Evolutionary conservation across 352 stramenopile genomes (phyloP).

Genomic region (Globisporangium emineosum): DNA sequence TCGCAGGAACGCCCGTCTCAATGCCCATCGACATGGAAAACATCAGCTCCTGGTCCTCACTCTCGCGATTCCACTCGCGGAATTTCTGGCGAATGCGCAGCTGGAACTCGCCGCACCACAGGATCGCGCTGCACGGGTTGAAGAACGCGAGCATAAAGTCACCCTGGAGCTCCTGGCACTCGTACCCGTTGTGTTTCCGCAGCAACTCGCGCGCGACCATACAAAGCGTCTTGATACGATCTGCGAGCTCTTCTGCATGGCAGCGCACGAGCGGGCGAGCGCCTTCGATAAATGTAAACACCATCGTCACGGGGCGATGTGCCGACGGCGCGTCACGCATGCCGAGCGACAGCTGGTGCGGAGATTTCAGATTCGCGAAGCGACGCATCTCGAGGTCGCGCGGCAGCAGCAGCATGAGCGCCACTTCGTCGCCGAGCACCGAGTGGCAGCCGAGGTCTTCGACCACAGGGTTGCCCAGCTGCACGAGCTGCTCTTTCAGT

Average conservation of each 20-base stretch:
- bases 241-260: constrained; percentile 79
- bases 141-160: constrained; percentile 90
- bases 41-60: constrained; percentile 72
- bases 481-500: constrained; percentile 83
- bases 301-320: constrained; percentile 80
- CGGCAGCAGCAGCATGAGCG: constrained; percentile 79
- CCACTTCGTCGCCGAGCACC: constrained; percentile 68
- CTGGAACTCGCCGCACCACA: constrained; percentile 87
- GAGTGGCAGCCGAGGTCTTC: constrained; percentile 79
- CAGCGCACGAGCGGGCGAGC: constrained; percentile 75
- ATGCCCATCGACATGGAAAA: constrained; percentile 89
- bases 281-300: constrained; percentile 89
- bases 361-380: constrained; percentile 73
- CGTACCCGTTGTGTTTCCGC: constrained; percentile 82
- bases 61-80: constrained; percentile 69
- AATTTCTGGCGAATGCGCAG: constrained; percentile 76
- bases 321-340: constrained; percentile 84
- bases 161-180: constrained; percentile 85
- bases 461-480: constrained; percentile 85
- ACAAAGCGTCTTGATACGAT: constrained; percentile 84
- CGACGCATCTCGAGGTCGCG: constrained; percentile 72
- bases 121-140: constrained; percentile 71
- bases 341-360: constrained; percentile 61
- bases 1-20: constrained; percentile 76
- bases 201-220: constrained; percentile 71